Conservation (phyloP, 1,284 basidiomycete species). For the Omphalotus olearius region DNA sequence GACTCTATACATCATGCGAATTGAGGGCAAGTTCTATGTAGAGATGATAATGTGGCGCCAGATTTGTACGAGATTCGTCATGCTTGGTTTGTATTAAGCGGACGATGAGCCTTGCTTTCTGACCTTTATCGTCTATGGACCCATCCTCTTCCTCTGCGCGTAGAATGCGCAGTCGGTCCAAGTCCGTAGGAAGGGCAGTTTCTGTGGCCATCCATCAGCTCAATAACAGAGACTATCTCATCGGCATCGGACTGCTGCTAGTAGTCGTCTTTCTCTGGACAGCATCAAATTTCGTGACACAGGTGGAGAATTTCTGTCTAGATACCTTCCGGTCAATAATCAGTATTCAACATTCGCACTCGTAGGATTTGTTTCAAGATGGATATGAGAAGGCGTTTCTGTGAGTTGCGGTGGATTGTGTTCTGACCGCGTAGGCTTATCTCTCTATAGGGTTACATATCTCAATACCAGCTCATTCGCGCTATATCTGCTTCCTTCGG, state of each 20-base stretch:
- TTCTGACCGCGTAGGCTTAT: constrained; percentile 6
- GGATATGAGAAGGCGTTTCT: constrained; percentile 82
- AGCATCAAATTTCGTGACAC: constrained; percentile 72
- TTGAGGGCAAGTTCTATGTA: neutral
- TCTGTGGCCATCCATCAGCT: constrained; percentile 4
- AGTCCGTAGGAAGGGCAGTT: constrained; percentile 9
- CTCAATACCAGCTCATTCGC: constrained; percentile 85
- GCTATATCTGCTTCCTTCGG: constrained; percentile 79
- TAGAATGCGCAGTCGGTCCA: constrained; percentile 5
- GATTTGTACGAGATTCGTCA: too few relatives aligned
- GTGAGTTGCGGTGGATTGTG: constrained; percentile 36
- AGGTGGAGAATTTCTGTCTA: constrained; percentile 40
- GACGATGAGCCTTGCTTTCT: too few relatives aligned
- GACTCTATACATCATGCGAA: too few relatives aligned
- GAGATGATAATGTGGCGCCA: too few relatives aligned
- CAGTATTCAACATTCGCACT: constrained; percentile 9
- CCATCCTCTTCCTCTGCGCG: neutral
- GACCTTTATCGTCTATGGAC: neutral
- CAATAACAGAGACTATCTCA: constrained; percentile 49
- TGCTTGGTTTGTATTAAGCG: too few relatives aligned
- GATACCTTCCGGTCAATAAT: neutral
- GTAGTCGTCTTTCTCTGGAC: constrained; percentile 87
- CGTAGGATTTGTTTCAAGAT: constrained; percentile 61
- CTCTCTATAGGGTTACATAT: constrained; percentile 68
- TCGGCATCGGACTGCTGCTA: constrained; percentile 72